Conservation (phyloP, 805 yeast genomes). For the Nematodospora valgi region DNA sequence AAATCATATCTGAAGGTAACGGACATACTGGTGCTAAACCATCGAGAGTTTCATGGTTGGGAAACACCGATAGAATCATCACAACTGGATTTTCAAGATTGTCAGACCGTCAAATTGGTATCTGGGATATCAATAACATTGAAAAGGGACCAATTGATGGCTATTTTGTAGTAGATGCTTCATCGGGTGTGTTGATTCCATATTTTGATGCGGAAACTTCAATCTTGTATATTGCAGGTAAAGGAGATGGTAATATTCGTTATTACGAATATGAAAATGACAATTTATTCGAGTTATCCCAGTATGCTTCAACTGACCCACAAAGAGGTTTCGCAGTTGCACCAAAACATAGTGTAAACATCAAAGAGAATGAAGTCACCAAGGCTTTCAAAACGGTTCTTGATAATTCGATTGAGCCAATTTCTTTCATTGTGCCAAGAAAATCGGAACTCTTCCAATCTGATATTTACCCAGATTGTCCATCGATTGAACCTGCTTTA, state of each 20-base stretch:
- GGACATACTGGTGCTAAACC: conserved; percentile 94
- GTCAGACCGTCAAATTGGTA: conserved; percentile 91
- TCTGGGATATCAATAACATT: conserved; percentile 82
- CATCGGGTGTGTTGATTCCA: conserved; percentile 93
- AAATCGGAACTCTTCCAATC: conserved; percentile 89
- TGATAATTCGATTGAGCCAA: conserved; percentile 82
- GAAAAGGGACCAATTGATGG: conserved; percentile 86
- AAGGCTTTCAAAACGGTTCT: conserved; percentile 83
- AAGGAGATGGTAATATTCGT: conserved; percentile 97
- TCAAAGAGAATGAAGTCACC: conserved; percentile 80
- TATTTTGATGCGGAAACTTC: conserved; percentile 78
- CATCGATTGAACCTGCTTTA: conserved; percentile 74
- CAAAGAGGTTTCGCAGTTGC: conserved; percentile 94
- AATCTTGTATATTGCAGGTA: conserved; percentile 87
- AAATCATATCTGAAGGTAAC: conserved; percentile 74
- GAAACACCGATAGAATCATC: conserved; percentile 75
- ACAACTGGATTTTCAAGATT: conserved; percentile 94
- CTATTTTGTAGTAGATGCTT: conserved; percentile 78
- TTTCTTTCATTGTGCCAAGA: conserved; percentile 91
- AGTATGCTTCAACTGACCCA: conserved; percentile 83
- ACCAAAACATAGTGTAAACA: conserved; percentile 77
- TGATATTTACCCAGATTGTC: conserved; percentile 90
- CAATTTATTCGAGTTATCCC: conserved; percentile 79
- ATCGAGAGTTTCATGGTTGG: conserved; percentile 86
- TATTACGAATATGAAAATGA: conserved; percentile 89